Evolutionary conservation across 106 monocot species (phyloP), one percentile per base, ranked within the genome.

Genomic region (Cymbidium sinense): DNA sequence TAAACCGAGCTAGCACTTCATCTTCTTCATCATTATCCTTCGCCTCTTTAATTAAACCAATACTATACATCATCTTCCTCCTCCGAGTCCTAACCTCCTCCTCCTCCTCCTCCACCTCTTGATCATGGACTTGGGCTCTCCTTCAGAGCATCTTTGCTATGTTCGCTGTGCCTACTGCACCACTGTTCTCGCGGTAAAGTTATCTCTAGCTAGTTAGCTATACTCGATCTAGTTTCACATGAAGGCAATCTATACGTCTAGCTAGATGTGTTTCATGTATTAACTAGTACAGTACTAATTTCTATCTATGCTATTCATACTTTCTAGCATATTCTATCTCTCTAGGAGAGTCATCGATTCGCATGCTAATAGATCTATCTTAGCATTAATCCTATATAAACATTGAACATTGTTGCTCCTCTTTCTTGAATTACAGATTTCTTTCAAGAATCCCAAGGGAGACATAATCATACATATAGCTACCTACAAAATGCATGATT

Each of bases 131-230:
- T 71, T 67, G 21, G 78, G 76, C 2, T 58, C 81, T 75, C 67
- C 90, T 29, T 51, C 77, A 13, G 90, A 87, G 77, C 85, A 90
- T 20, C 72, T 90, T 12, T 90, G 87, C 83, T 90, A 90, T 51
- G 90, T 87, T 37, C 84, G 85, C 31, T 90, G 90, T 81, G 85
- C 87, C 76, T 83, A 81, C 85, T 90, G 90, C 90, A 79, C 75
- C 85, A 87, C 83, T 8, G 77, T 90, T 65, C 90, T 90, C 10
- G 90, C 85, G 81, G 90, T 87, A 89, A 71, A 36, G 19, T 71
- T 4, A 71, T 37, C 35, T 70, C 21, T 34, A 19, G 20, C 34
- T 65, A 31, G 31, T 19, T 31, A 29, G 7, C 25, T 65, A 65
- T 20, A 58, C 55, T 7, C 7, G 4, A 58, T 21, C 55, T 58